phyloP scores from a whole-genome alignment of 2,329 filamentous ascomycete species.

The Paraphaeosphaeria minitans region DNA sequence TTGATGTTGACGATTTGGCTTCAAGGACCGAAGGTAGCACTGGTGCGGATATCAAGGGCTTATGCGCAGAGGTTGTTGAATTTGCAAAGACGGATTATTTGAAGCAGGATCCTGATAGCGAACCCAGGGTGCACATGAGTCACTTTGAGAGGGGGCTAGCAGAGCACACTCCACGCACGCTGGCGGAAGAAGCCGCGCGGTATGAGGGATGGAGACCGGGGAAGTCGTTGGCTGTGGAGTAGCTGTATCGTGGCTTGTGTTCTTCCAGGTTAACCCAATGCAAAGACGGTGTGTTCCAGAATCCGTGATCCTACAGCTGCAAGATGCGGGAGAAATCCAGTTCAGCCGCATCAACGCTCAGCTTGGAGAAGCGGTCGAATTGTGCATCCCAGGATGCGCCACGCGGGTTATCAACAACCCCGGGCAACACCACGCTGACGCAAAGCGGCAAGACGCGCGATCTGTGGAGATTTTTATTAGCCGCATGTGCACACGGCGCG shows the following conservation, averaged over 20 bases:
- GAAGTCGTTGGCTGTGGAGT: slow-evolving; percentile 33
- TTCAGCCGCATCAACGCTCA: slow-evolving; percentile 17
- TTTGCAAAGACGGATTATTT: slow-evolving; percentile 43
- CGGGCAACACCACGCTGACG: background rate
- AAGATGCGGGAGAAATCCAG: background rate
- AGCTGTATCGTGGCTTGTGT: background rate
- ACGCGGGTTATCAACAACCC: background rate
- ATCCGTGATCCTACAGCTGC: background rate
- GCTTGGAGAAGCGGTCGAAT: background rate
- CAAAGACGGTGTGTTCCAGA: too few relatives aligned
- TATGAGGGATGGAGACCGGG: slow-evolving; percentile 50
- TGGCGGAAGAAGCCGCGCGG: slow-evolving; percentile 49
- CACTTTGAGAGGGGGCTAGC: slow-evolving; percentile 54
- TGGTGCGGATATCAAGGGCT: slow-evolving; percentile 77
- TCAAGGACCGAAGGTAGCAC: slow-evolving; percentile 75
- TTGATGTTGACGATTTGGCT: slow-evolving; percentile 70
- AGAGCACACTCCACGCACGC: slow-evolving; percentile 50
- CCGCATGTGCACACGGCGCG: slow-evolving; percentile 13
- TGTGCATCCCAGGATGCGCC: background rate
- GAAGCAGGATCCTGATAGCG: slow-evolving; percentile 25
- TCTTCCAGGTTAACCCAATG: too few relatives aligned
- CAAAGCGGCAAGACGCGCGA: slow-evolving; percentile 1
- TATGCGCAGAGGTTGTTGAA: slow-evolving; percentile 53
- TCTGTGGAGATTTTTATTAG: slow-evolving; percentile 16
- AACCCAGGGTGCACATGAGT: slow-evolving; percentile 48